Evolutionary conservation across 495 filamentous ascomycete species (phyloP), one percentile per base, ranked within the genome.

Genomic region (Chaetomium fimeti): DNA sequence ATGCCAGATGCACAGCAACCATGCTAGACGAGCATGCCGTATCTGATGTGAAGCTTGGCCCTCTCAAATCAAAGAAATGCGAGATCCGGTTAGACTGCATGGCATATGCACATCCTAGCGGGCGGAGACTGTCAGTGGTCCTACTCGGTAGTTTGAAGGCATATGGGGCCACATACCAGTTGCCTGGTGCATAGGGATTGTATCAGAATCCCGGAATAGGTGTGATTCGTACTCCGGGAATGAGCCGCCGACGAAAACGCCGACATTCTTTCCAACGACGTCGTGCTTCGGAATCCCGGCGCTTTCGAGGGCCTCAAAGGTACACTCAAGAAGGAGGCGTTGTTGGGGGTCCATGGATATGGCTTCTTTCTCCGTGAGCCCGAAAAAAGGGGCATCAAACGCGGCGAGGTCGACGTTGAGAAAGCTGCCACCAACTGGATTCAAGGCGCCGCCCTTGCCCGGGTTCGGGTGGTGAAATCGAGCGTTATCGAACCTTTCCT

Each of bases 251-350:
- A 93, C 88, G 75, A 92, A 96, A 16, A 91, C 89, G 22, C 91
- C 91, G 43, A 93, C 86, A 8, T 91, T 82, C 74, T 91, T 85
- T 20, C 90, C 85, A 66, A 79, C 87, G 9, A 91, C 89, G 7
- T 84, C 85, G 4, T 91, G 88, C 3, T 91, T 92, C 42, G 88
- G 85, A 66, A 92, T 88, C 0, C 91, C 91, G n/a, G 90, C 89
- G 81, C 89, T 91, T 72, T 96, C 91, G 5, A 96, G 80, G 0
- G 92, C 92, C 67, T 93, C 91, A 68, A 92, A 96, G 1, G 90
- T 90, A 59, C 88, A 93, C 43, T 90, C 85, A 15, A 96, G 79
- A 2, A 90, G 86, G 32, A 94, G 78, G 25, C 91, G 87, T 70
- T 93, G 91, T 69, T 91, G 90, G 8, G 92, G 91, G 70, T 96